Evolutionary conservation across 306 rosid genomes (phyloP).

Genomic region (Biancaea sappan): DNA sequence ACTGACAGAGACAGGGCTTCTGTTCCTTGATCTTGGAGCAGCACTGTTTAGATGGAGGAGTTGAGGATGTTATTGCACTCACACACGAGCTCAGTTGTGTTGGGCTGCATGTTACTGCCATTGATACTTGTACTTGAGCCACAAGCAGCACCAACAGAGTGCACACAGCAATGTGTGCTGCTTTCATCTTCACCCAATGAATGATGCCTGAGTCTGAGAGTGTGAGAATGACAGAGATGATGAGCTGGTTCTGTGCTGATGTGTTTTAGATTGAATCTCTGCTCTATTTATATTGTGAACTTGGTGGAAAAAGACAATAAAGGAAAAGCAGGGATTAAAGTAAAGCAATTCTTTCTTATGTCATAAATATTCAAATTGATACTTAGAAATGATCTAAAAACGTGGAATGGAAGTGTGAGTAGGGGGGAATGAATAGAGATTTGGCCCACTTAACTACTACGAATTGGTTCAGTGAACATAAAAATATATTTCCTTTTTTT

Average conservation of each 20-base stretch:
- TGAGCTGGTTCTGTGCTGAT: constrained; percentile 38
- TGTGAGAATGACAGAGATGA: constrained; percentile 11
- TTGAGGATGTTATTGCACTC: constrained; percentile 75
- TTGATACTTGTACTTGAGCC: constrained; percentile 49
- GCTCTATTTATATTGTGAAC: constrained; percentile 65
- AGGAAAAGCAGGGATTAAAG: neutral
- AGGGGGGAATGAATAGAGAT: constrained; percentile 8
- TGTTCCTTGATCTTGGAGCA: constrained; percentile 93
- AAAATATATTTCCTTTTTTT: neutral
- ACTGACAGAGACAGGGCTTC: constrained; percentile 94
- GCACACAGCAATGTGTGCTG: constrained; percentile 57
- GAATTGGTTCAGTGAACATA: constrained; percentile 27
- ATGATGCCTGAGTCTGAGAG: constrained; percentile 15
- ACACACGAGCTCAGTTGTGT: constrained; percentile 79
- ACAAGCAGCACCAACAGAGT: constrained; percentile 54
- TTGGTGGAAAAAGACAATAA: constrained; percentile 6
- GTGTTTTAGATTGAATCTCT: constrained; percentile 41
- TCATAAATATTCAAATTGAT: neutral
- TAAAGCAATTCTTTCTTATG: neutral
- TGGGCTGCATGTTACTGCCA: constrained; percentile 87
- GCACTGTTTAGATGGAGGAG: constrained; percentile 76
- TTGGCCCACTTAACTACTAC: constrained; percentile 31
- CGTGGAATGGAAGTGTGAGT: constrained; percentile 15
- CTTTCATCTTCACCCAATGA: constrained; percentile 62
- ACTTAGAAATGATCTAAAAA: constrained; percentile 4